phyloP scores from a whole-genome alignment of 352 stramenopile species.

The Chrysophaeum taylorii region DNA sequence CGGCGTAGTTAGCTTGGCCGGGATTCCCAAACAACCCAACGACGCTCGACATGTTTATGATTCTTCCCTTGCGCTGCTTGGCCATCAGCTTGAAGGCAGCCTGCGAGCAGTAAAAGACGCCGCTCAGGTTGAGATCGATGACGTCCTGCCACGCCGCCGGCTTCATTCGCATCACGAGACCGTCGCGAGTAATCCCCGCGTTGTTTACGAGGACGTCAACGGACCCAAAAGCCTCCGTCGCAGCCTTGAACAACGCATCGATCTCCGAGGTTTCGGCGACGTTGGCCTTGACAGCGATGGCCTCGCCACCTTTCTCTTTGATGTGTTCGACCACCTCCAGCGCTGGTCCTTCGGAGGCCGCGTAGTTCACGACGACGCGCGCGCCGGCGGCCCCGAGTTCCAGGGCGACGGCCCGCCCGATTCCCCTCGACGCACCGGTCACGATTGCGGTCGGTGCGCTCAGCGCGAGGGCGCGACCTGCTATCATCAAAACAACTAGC shows the following conservation, averaged over 20 bases:
- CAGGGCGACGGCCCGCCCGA: slow-evolving; percentile 59
- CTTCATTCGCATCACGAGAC: slow-evolving; percentile 68
- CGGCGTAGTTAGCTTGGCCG: slow-evolving; percentile 64
- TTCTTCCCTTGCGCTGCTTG: slow-evolving; percentile 58
- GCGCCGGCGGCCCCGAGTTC: slow-evolving; percentile 48
- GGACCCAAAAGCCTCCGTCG: slow-evolving; percentile 50
- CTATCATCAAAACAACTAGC: no score
- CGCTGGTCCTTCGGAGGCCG: slow-evolving; percentile 36
- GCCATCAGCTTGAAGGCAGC: slow-evolving; percentile 63
- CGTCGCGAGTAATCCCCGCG: slow-evolving; percentile 66
- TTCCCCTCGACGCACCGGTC: no score
- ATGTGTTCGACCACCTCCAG: slow-evolving; percentile 52
- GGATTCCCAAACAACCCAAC: slow-evolving; percentile 58
- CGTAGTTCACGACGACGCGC: slow-evolving; percentile 41
- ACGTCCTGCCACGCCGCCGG: slow-evolving; percentile 62
- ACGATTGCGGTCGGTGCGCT: no score
- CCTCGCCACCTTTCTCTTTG: slow-evolving; percentile 45
- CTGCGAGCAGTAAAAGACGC: slow-evolving; percentile 68
- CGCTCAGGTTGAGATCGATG: slow-evolving; percentile 70
- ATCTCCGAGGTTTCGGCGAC: slow-evolving; percentile 45
- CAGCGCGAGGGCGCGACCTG: no score
- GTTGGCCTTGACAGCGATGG: slow-evolving; percentile 49
- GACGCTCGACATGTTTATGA: slow-evolving; percentile 75
- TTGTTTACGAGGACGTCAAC: slow-evolving; percentile 69
- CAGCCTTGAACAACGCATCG: slow-evolving; percentile 51